Evolutionary conservation across 148 eudicot species (phyloP).

Genomic region (Arctostaphylos glauca): DNA sequence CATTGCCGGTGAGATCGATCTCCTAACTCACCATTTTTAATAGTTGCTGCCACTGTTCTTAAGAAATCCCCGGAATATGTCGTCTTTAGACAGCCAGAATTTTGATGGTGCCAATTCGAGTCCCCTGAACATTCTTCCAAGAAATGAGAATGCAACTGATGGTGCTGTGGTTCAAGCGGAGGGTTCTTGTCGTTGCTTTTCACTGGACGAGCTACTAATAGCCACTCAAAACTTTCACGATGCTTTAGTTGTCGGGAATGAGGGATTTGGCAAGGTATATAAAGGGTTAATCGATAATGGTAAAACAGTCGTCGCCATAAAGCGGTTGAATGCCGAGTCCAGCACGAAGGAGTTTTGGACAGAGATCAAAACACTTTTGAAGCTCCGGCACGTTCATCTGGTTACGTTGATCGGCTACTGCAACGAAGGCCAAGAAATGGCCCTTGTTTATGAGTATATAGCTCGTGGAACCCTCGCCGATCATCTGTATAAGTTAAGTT

Average conservation of each 20-base stretch:
- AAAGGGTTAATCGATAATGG: neutral
- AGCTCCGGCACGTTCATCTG: neutral
- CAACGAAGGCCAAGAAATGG: neutral
- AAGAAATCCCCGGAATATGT: neutral
- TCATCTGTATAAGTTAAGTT: neutral
- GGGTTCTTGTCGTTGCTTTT: neutral
- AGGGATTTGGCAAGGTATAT: neutral
- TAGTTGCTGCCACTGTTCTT: too few species aligned
- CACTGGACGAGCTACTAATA: neutral
- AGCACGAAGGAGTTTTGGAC: neutral
- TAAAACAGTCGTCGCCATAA: neutral
- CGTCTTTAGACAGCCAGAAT: neutral
- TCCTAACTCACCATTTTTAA: too few species aligned
- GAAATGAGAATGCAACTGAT: neutral
- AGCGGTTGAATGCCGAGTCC: neutral
- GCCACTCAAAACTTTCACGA: neutral
- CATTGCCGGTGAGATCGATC: too few species aligned
- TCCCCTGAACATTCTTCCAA: too few species aligned
- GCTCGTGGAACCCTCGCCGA: neutral
- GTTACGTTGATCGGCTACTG: neutral
- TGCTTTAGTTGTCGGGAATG: neutral
- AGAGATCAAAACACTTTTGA: neutral
- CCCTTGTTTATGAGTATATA: neutral
- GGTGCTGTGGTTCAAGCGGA: neutral
- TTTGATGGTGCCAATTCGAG: neutral